Base-by-base conservation (phyloP, 331 rosid genomes). In the Malus hybrid region DNA sequence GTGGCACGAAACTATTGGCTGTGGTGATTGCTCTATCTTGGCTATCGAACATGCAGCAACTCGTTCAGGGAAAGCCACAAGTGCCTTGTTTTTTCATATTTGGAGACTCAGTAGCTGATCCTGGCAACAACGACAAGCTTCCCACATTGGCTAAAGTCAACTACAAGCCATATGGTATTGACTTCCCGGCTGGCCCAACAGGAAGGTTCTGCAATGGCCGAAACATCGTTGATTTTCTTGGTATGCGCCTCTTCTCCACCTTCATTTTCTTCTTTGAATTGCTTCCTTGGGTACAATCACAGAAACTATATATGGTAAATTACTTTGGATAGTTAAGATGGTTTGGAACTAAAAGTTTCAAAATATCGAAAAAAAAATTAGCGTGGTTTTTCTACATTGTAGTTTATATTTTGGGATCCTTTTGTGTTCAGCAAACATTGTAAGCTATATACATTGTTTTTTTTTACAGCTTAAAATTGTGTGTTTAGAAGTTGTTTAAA, bases 91-190 rank as follows among this genome's bases (percentile, higher is more conserved):
- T 73, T 32, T 91, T 89, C 85, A 82, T 87, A 4, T 87, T 91
- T 62, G 97, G 95, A 15, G 95, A 91, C 74, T 91, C 97, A 5
- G 64, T 87, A 19, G 72, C 85, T 19, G 97, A 91, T 12, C 74
- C 70, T 71, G 97, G 93, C n/a, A 91, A 89, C 67, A 91, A 91
- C 77, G 86, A 91, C 64, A 0, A 18, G 4, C 83, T 89, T 62
- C 0, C 1, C 0, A 86, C 92, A 1, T 0, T 19, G 5, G 80
- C 88, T 1, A 91, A 80, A 77, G 90, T 10, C 75, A 80, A 91
- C 62, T 70, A 76, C 52, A 1, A 0, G 0, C 91, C 97, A 22
- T 91, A 89, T 80, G 97, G 97, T 4, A 70, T 86, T 70, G 95
- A 91, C 76, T 89, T 80, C 61, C 80, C 87, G 0, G 1, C 1